Percentiles rank a stretch among this genome's conserved stretches.
Evolutionary conservation across 1,284 basidiomycete species (phyloP).

Genomic region (Fomes fomentarius): DNA sequence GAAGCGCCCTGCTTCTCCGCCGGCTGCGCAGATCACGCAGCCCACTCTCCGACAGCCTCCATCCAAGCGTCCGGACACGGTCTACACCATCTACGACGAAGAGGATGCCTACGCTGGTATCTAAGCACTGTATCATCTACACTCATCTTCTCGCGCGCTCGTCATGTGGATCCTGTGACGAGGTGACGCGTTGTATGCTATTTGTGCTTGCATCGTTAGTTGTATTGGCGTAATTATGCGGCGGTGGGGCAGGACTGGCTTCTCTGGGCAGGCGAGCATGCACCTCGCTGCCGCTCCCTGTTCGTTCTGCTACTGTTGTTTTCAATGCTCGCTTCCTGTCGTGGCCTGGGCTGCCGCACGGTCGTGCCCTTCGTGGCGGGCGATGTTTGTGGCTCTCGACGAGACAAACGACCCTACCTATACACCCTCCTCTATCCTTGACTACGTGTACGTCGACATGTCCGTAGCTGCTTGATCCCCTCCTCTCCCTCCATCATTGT

Average conservation of each 20-base stretch:
- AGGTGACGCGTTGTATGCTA: conserved; percentile 22
- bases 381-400: conserved; percentile 15
- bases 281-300: conserved; percentile 21
- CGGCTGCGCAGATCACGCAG: conserved; percentile 20
- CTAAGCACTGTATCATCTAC: conserved; percentile 37
- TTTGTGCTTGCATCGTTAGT: conserved; percentile 12
- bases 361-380: conserved; percentile 1
- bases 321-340: background rate
- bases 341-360: background rate
- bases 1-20: conserved; percentile 29
- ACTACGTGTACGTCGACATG: background rate
- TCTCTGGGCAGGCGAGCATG: conserved; percentile 30
- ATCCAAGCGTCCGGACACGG: conserved; percentile 41
- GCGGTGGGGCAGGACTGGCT: conserved; percentile 32
- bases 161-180: background rate
- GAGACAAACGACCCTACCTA: conserved; percentile 2
- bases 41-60: conserved; percentile 2
- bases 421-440: background rate
- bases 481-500: background rate
- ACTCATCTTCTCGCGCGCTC: conserved; percentile 1
- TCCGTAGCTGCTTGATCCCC: background rate
- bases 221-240: conserved; percentile 18
- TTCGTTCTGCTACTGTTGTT: conserved; percentile 5
- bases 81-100: conserved; percentile 59
- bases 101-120: conserved; percentile 71